Base-by-base conservation (phyloP, 768 basidiomycete species). In the Saitozyma podzolica region DNA sequence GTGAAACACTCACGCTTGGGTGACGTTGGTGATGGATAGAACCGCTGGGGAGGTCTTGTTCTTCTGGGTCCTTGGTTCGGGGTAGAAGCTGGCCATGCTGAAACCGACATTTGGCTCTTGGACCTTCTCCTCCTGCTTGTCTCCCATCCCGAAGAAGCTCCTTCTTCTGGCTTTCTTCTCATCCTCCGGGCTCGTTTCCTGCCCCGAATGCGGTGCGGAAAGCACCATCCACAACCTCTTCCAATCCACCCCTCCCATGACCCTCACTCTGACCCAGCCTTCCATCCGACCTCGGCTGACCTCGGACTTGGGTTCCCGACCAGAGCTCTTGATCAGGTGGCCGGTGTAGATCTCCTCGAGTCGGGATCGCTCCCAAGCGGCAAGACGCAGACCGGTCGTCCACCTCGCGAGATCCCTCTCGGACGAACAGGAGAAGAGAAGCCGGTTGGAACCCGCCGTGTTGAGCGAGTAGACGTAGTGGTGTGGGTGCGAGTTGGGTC, bases 171-270 rank as follows among this genome's bases (percentile, higher is more conserved):
- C 84, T 61, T 84, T 86, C 54, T 71, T 72, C 49, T 72, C 72
- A 11, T 75, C 68, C 49, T 73, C 55, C 2, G 2, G 45, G 47
- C 65, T 65, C 9, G 59, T 54, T 54, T 62, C 55, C 10, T 65
- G 59, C 51, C 67, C 71, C 9, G 61, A 56, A 40, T 54, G 58
- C 19, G 74, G 74, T 53, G 84, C 84, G 63, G 82, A 82, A 6
- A 96, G 81, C 7, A 88, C 85, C 83, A 91, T 86, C 90, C 91
- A 98, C 50, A 93, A 84, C 48, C 86, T 85, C 77, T 92, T 92
- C 95, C 95, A 98, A 68, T 96, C 92, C 0, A 91, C 93, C 70
- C 93, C 92, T n/a, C 95, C 94, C n/a, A 93, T 89, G 45, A 97
- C 83, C 50, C 95, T 88, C 51, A 92, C 84, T 68, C 88, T 86